Evolutionary conservation across 805 yeast genomes (phyloP), one percentile per base, ranked within the genome.

Genomic region (Spathaspora boniae): DNA sequence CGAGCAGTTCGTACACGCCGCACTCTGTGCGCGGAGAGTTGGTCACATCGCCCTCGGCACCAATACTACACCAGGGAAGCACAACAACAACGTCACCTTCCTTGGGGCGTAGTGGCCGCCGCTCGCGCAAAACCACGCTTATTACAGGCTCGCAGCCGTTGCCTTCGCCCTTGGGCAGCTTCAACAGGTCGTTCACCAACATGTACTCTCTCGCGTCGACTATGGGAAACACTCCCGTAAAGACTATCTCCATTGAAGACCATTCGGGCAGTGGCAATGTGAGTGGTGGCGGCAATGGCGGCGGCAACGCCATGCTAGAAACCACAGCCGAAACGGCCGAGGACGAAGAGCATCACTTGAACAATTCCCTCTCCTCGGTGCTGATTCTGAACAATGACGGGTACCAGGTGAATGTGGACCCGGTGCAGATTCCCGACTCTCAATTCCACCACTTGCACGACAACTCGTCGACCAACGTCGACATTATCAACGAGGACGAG

Each of bases 131-230:
- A 50, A 63, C 91, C 26, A 80, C 94, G 0, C 61, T 88, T 16
- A 82, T 88, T 32, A 85, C 94, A 0, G 96, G 95, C 0, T 86
- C 96, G 0, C 95, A 88, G 57, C 97, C 97, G 2, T 65, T 88
- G 38, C 96, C 96, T 4, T 83, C 95, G 0, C 96, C 96, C 1
- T 65, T 87, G 32, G 68, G 89, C 35, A 74, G 91, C 1, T 66
- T 65, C 42, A 65, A 62, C 44, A 65, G 62, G 42, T 55, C 68
- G 15, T 64, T 62, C 42, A 55, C 62, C 18, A 63, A 53, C 37
- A 58, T 56, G n/a, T 60, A 54, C 34, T 65, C 60, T 15, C 48
- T 60, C 36, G 58, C 71, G 7, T 50, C 45, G 25, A 61, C 67
- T 11, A 55, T 62, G 33, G 12, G 12, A 11, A 63, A 65, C 44